Base-by-base conservation (phyloP, 495 filamentous ascomycete genomes). In the Penicillium bovifimosum region DNA sequence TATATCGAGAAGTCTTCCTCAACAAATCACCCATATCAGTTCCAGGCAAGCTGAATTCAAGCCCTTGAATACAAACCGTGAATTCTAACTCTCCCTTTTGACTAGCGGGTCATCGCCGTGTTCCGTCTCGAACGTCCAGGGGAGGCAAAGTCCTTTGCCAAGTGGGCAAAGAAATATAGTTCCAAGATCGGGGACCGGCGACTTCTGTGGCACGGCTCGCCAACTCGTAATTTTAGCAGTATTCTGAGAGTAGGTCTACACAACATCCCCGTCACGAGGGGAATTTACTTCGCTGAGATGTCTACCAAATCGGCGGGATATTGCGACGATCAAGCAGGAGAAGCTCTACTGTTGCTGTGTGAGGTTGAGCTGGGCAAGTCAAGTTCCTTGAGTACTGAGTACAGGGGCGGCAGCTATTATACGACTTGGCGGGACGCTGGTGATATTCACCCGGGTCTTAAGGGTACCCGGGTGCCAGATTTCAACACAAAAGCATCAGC, bases 191-290 rank as follows among this genome's bases (percentile, higher is more conserved):
- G 66, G 27, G 76, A 86, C 43, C 76, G 81, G 26, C 76, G 80
- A 17, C 79, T 91, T 6, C 74, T 93, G 8, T 93, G 88, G 88
- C 88, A 93, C 59, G 87, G 87, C 14, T 66, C 66, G 0, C 72
- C 80, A 0, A 66, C 70, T 14, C 85, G 79, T 17, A 90, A 91
- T 59, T 90, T 84, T 59, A 78, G 77, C 34, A 84, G 86, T 34
- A 90, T 92, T 27, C 72, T 92, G 17, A 81, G 76, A 36, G 83
- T 90, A 62, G 88, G 88, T 11, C 74, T 93, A 6, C 82, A 84
- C 10, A 32, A 17, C 28, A n/a, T 26, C 26, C 8, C 28, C 3
- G 52, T n/a, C n/a, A n/a, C n/a, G n/a, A n/a, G n/a, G n/a, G n/a
- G 47, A 5, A 47, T 63, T 9, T 63, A 42, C 26, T 50, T 61